Evolutionary conservation across 208 protist genomes (phyloP), one percentile per base, ranked within the genome.

Genomic region (Blechomonas ayalai): DNA sequence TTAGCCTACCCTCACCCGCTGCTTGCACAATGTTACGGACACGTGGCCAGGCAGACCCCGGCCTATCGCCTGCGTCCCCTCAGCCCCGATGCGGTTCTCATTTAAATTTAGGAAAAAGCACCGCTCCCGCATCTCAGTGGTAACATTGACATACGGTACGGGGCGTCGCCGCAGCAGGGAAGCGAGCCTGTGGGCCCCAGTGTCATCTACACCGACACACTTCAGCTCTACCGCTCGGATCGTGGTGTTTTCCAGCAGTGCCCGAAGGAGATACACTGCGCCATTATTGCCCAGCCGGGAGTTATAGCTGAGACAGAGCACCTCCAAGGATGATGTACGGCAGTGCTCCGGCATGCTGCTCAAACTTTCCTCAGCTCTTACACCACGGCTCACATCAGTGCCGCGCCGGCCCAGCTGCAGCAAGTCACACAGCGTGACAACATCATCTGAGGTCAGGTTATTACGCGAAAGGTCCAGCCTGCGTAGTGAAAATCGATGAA

Each of bases 231-330:
- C 53, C 6, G 85, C 78, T 7, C 75, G 67, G 33, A 94, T 73
- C 9, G 45, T 55, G 27, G 24, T 27, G 42, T 74, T 76, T 2
- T 45, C 38, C 37, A 32, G 53, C 37, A 82, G 31, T 2, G 59
- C 45, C 8, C 41, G 10, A 40, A 90, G 52, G 6, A 89, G 49
- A 41, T 79, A 54, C n/a, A 79, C 8, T 4, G 63, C 78, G 4
- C 81, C 85, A 19, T 32, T 42, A 56, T 94, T 89, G 23, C 81
- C 78, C 4, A 94, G 50, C 13, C 50, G 42, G 8, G 59, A 44
- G 59, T 94, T 94, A 52, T 89, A 94, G 49, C 85, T 94, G n/a
- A 94, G 57, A 47, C 90, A 78, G 24, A 94, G 43, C 27, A 90
- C 42, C 52, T 90, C 73, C 31, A 94, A 49, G 4, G 64, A 44